A percentile compares a stretch with the other conserved stretches of the same genome.
These are phyloP conservation scores for Serendipita indica DNA, from an alignment of 768 basidiomycete genomes.

Conservation along the genomic window DNA sequence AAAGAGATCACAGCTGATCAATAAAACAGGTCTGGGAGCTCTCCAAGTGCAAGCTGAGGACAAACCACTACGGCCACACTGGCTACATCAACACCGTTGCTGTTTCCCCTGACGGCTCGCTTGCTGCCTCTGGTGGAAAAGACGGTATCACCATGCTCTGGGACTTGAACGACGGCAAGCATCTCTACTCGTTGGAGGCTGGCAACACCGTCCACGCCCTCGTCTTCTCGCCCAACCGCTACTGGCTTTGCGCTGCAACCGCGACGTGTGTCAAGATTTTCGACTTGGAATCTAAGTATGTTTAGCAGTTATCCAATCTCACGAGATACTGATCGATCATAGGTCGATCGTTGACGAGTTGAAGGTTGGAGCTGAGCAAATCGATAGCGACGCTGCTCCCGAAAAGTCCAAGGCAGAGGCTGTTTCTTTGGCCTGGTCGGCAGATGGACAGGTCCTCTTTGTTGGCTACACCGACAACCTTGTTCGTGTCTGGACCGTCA, in stretches of 20 bases:
- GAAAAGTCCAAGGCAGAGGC: constrained; percentile 62
- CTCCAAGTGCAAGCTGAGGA: constrained; percentile 99
- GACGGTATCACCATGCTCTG: constrained; percentile 99
- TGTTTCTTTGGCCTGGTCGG: constrained; percentile 95
- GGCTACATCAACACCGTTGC: constrained; percentile 99
- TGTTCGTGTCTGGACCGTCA: constrained; percentile 84
- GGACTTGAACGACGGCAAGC: constrained; percentile 99
- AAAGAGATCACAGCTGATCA: neutral
- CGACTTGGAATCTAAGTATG: constrained; percentile 97
- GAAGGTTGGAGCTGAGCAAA: constrained; percentile 65
- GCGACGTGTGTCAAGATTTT: constrained; percentile 98
- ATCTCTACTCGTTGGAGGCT: constrained; percentile 98
- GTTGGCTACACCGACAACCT: constrained; percentile 93
- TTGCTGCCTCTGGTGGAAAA: constrained; percentile 98
- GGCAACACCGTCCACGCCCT: constrained; percentile 97
- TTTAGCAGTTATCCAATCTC: constrained; percentile 17
- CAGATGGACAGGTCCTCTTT: constrained; percentile 94
- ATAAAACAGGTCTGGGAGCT: constrained; percentile 91
- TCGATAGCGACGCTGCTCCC: constrained; percentile 49
- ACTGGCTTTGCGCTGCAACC: constrained; percentile 99
- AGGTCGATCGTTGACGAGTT: constrained; percentile 98
- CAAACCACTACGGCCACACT: constrained; percentile 99
- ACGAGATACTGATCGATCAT: constrained; percentile 3
- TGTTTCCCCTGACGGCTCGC: constrained; percentile 95
- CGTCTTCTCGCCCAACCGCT: constrained; percentile 98